Percentiles rank a stretch among this genome's conserved stretches.
Conservation (phyloP, 257 asterid genomes). For the Echites panduratus region DNA sequence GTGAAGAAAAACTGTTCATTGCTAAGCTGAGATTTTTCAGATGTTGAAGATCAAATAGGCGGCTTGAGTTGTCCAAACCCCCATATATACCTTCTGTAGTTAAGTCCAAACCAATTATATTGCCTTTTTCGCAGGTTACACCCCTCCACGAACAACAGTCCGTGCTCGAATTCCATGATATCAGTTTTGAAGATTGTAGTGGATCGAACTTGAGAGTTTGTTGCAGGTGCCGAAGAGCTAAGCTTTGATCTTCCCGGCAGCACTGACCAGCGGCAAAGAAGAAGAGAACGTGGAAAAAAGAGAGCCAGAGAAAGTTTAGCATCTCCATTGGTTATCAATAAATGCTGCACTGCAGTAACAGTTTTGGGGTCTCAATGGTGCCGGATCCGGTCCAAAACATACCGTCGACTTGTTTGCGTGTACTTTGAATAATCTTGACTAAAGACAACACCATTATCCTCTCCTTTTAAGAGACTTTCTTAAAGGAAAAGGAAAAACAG, state of each 20-base stretch:
- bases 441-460: too few species aligned
- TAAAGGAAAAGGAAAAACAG: too few species aligned
- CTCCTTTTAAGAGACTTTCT: too few species aligned
- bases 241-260: neutral
- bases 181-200: neutral
- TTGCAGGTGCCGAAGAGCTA: neutral
- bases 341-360: neutral
- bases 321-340: neutral
- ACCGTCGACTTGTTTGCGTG: neutral
- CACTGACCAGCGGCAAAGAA: neutral
- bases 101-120: neutral
- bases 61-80: slow-evolving; percentile 30
- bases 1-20: slow-evolving; percentile 26
- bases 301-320: neutral
- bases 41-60: slow-evolving; percentile 33
- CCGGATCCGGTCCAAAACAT: too few species aligned
- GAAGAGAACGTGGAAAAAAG: neutral
- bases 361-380: neutral
- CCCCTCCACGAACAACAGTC: neutral
- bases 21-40: slow-evolving; percentile 48
- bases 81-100: neutral
- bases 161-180: neutral
- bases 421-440: neutral
- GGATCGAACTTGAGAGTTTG: neutral
- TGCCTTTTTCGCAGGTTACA: neutral